Evolutionary conservation across 2,329 filamentous ascomycete genomes (phyloP).

Genomic region (Didymella sp.): DNA sequence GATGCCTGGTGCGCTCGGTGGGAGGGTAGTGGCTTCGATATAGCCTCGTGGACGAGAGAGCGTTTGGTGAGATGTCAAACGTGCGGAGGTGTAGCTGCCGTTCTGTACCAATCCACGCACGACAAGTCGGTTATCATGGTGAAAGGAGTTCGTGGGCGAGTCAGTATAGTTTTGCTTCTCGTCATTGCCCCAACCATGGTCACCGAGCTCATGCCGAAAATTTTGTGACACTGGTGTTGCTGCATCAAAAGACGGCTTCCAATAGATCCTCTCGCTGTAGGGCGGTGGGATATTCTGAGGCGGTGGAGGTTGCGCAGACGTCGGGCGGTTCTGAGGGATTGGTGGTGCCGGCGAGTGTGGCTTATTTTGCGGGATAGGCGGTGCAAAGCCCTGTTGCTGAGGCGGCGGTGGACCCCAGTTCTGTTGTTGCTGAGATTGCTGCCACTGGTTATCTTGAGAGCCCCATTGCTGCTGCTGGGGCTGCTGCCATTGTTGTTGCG

Average conservation of each 20-base stretch:
- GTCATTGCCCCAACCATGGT: conserved; percentile 68
- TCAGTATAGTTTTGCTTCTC: conserved; percentile 66
- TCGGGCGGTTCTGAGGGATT: conserved; percentile 40
- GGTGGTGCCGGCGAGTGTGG: conserved; percentile 35
- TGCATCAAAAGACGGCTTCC: conserved; percentile 60
- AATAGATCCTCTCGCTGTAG: conserved; percentile 53
- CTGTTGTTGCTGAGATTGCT: conserved; percentile 27
- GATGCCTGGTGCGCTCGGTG: conserved; percentile 63
- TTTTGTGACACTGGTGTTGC: conserved; percentile 57
- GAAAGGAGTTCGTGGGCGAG: conserved; percentile 60
- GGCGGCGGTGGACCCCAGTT: conserved; percentile 34
- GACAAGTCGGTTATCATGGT: conserved; percentile 60
- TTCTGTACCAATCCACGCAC: conserved; percentile 58
- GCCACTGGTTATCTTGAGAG: conserved; percentile 25
- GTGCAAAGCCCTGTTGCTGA: conserved; percentile 32
- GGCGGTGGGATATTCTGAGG: conserved; percentile 39
- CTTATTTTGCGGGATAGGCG: conserved; percentile 43
- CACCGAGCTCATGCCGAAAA: conserved; percentile 64
- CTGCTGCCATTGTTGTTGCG: conserved; percentile 30
- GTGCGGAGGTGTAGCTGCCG: conserved; percentile 61
- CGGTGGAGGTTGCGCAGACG: conserved; percentile 37
- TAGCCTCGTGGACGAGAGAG: conserved; percentile 61
- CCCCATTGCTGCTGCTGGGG: conserved; percentile 30
- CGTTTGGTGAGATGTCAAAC: conserved; percentile 62
- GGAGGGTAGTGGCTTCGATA: conserved; percentile 59